These are phyloP conservation scores for Teratosphaeria zuluensis DNA, from an alignment of 2,329 filamentous ascomycete species.

Conservation along the genomic window DNA sequence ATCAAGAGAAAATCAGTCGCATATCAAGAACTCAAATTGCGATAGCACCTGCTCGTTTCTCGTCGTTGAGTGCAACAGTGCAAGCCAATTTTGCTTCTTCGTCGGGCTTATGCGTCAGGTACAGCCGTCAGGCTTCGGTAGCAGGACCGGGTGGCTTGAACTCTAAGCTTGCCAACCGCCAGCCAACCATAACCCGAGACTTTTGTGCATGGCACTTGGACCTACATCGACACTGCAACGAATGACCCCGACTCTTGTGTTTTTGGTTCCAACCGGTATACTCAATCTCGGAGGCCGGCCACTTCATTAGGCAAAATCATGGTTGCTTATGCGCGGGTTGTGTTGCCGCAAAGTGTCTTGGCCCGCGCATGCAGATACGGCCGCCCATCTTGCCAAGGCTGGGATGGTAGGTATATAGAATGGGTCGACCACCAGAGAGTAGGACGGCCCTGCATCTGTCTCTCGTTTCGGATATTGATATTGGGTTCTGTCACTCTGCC, in stretches of 20 bases:
- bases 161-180: background rate
- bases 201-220: background rate
- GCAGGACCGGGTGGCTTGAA: background rate
- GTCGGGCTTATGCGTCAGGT: background rate
- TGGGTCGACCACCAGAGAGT: background rate
- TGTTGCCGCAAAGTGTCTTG: background rate
- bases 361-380: background rate
- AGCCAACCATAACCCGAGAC: background rate
- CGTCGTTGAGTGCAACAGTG: background rate
- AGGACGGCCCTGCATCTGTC: background rate
- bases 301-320: background rate
- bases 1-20: background rate
- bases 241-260: background rate
- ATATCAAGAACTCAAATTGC: background rate
- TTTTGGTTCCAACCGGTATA: background rate
- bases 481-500: background rate
- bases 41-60: background rate
- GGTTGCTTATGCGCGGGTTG: background rate
- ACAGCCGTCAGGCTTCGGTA: background rate
- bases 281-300: background rate
- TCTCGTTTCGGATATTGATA: background rate
- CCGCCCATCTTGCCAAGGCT: background rate
- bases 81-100: background rate
- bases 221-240: background rate
- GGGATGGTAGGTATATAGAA: background rate